Base-by-base conservation (phyloP, 805 yeast genomes). In the Candida namnaoensis region DNA sequence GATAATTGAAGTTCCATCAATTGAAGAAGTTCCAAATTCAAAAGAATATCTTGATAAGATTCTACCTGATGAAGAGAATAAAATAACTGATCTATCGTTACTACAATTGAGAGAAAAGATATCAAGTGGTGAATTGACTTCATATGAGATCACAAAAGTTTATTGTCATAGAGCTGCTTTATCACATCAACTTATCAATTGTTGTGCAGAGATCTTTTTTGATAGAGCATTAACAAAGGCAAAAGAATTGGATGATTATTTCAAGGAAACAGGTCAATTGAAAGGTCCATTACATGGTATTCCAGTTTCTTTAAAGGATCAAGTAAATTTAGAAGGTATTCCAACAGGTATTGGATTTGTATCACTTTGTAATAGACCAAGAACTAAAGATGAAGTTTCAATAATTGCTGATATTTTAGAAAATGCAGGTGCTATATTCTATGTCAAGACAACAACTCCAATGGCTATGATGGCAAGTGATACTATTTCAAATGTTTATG, bases 251-350 rank as follows among this genome's bases (percentile, higher is more conserved):
- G 87, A 81, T 52, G 71, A 62, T 7, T 65, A 68, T 49, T 72
- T 44, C 42, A 53, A 53, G 43, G 48, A 65, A 36, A 58, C 69
- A 35, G 81, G 80, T 13, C 66, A 71, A 46, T 57, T 69, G 2
- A 52, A 74, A 32, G 86, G 86, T 27, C 80, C 83, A 33, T 65
- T 81, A 37, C 88, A 81, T 49, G 88, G 88, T 0, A 52, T 81
- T 19, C 88, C 88, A 12, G 62, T 80, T 35, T 76, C 84, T 0
- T 61, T 80, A 41, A 80, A 80, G 46, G 81, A 58, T 39, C 52
- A 58, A 32, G 28, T 54, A 23, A 52, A 56, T 42, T 50, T 77
- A 41, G 61, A 60, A 41, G 81, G 79, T 4, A 64, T 66, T 24
- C 70, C 70, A 7, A 62, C 80, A 4, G 56, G 74, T 11, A 57